Base-by-base conservation (phyloP, 495 filamentous ascomycete species). In the Aspergillus carlsbadensis region DNA sequence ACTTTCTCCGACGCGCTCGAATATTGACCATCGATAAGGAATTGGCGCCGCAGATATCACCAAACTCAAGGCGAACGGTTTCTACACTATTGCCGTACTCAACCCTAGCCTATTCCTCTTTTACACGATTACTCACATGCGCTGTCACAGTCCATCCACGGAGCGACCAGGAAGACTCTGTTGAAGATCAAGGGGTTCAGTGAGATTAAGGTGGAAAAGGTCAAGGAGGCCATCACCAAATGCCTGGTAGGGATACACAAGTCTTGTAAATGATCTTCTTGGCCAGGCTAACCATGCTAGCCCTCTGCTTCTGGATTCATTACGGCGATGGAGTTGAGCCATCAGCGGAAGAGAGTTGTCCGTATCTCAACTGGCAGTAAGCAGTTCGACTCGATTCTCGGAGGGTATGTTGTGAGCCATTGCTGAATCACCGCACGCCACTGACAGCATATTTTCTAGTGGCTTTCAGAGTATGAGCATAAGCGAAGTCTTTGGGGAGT, bases 391-490 rank as follows among this genome's bases (percentile, higher is more conserved):
- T 66, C 81, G 11, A 89, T 90, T 50, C 77, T 92, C 6, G 81
- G 82, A 60, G 87, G 85, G 85, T 84, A 65, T 59, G 73, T 56
- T 40, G 13, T 48, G n/a, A 22, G 5, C 20, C 2, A 5, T 20
- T n/a, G 18, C 18, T 18, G 2, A 24, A 26, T 14, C 2, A 4
- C 6, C 26, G 26, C n/a, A 49, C 37, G 18, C 17, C 14, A 34
- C 43, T 52, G 31, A 54, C 35, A 24, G 8, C 3, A 18, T 20
- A 8, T 20, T n/a, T n/a, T n/a, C 17, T 52, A 88, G 88, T 34
- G 88, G 88, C 24, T 90, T 92, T 65, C 86, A 89, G 68, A 91
- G 84, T 52, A 87, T 87, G 83, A 88, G 85, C 65, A 90, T 92
- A 63, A 90, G 84, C 57, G 88, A 92, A 71, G 84, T 87, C 26